Evolutionary conservation across 805 yeast genomes (phyloP), one percentile per base, ranked within the genome.

Genomic region (Kazachstania kunashirensis): DNA sequence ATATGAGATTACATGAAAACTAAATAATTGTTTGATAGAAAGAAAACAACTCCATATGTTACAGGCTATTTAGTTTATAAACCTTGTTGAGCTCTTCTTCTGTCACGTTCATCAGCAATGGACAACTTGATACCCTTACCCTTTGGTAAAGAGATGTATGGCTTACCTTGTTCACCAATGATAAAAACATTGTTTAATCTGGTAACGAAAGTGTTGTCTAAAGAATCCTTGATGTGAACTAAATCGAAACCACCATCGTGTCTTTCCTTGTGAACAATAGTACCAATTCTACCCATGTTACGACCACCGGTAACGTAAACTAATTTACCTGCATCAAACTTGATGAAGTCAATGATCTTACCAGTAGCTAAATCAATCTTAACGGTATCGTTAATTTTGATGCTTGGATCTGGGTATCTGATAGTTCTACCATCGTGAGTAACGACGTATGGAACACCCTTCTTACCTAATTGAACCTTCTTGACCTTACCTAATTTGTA

Each of bases 381-480:
- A 65, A 89, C 95, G 57, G 97, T 84, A 75, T 89, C 98, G 79
- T 92, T 88, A 63, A 85, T 86, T 74, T 76, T 89, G 80, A 89
- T 79, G 57, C 71, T 69, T 71, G 98, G 98, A 67, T 89, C 97
- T 70, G 97, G 97, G 84, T 88, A 89, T 73, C 97, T 88, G 76
- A 89, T 73, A 66, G 98, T 89, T 80, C 98, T 88, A 72, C 98
- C 97, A 66, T 89, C 98, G 80, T 89, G 98, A 65, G 98, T 89
- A 57, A 89, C 97, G 64, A 84, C 81, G 82, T 84, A 89, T 65
- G 98, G 98, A 61, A 89, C 77, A 66, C 95, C 95, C 75, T 79
- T 85, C 83, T 89, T 92, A 71, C 98, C 97, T 66, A 88, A 77
- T 75, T 85, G 95, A 53, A 89, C 96, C 70, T 83, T 85, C 83